A percentile compares a stretch with the other conserved stretches of the same genome.
Conservation (phyloP, 1,284 basidiomycete species). For the Marasmius sp. region DNA sequence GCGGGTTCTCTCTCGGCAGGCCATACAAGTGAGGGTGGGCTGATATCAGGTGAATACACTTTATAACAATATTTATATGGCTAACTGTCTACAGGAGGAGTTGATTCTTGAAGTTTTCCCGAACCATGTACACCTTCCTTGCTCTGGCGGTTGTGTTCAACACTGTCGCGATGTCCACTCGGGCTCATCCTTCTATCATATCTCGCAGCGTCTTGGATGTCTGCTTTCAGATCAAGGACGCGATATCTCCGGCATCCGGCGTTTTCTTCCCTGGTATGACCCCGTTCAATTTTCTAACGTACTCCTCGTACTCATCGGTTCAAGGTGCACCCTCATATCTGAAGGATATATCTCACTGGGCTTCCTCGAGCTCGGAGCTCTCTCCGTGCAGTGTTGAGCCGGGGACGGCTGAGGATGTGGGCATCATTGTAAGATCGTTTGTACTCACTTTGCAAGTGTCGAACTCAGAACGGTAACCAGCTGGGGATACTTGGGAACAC, state of each 20-base stretch:
- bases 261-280: constrained; percentile 32
- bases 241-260: constrained; percentile 30
- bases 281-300: not conserved
- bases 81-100: no score
- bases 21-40: no score
- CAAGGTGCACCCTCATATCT: constrained; percentile 27
- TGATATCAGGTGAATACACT: no score
- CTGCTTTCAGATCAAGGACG: constrained; percentile 26
- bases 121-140: not conserved
- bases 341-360: constrained; percentile 45
- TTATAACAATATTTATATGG: no score
- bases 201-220: constrained; percentile 1
- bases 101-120: no score
- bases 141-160: not conserved
- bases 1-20: no score
- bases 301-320: not conserved
- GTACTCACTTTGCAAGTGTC: not conserved
- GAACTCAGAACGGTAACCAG: constrained; percentile 20
- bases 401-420: constrained; percentile 46
- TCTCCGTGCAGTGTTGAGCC: constrained; percentile 54
- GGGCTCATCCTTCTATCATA: not conserved
- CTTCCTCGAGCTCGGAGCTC: constrained; percentile 38
- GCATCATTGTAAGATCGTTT: constrained; percentile 36
- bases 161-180: not conserved
- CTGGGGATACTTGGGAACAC: constrained; percentile 45